Conservation (phyloP, 139 green algal species). For the Coelastrella sp. region DNA sequence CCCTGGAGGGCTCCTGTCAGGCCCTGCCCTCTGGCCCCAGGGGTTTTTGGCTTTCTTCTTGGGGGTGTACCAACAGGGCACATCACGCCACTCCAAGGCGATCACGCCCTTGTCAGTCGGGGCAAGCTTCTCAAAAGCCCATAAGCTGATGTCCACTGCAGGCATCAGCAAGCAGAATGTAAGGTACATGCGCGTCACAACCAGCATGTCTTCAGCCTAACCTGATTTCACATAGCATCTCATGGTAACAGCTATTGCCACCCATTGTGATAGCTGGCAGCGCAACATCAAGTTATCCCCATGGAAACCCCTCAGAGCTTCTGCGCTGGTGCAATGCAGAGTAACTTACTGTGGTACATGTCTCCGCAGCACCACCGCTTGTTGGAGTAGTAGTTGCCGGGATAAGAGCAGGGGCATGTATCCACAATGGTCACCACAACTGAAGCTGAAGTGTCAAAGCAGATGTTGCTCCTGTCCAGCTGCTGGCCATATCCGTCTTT, state of each 20-base stretch:
- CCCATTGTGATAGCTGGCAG: conserved; percentile 4
- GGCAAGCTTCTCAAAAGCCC: conserved; percentile 57
- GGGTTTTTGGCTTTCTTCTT: conserved; percentile 43
- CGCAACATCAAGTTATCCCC: background rate
- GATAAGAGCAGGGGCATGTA: conserved; percentile 50
- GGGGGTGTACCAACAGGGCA: conserved; percentile 51
- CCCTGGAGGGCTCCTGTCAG: conserved; percentile 10
- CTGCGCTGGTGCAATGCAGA: background rate
- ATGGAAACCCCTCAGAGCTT: background rate
- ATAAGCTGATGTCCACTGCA: conserved; percentile 49
- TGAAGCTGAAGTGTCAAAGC: conserved; percentile 46
- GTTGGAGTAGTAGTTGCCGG: conserved; percentile 57
- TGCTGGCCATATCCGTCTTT: conserved; percentile 53
- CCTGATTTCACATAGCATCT: too few species aligned
- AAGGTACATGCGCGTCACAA: background rate
- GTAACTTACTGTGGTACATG: conserved; percentile 52
- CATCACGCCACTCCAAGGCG: conserved; percentile 31
- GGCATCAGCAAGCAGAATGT: background rate
- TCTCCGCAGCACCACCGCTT: conserved; percentile 60
- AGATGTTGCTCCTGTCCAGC: conserved; percentile 40
- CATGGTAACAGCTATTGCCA: background rate
- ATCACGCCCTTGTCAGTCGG: conserved; percentile 56
- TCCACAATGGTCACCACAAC: conserved; percentile 61
- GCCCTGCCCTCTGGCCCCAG: background rate
- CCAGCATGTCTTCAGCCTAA: background rate